phyloP scores from a whole-genome alignment of 2,329 filamentous ascomycete species.

The Simplicillium sp. region DNA sequence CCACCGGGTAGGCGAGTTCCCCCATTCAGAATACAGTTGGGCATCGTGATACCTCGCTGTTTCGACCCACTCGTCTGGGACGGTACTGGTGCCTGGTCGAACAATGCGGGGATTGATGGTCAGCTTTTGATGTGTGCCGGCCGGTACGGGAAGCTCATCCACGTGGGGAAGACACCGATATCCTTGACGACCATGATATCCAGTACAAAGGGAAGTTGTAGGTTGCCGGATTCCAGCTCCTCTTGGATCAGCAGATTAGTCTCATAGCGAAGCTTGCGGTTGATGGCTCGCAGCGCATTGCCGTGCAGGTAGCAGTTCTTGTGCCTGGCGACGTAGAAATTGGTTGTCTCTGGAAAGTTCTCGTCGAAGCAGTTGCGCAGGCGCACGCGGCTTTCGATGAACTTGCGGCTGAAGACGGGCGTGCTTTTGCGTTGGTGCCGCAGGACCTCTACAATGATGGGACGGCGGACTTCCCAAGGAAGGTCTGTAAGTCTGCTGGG shows the following conservation, averaged over 20 bases:
- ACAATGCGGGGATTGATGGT: not conserved
- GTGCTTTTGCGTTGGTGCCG: not conserved
- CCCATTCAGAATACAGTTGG: not conserved
- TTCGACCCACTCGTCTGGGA: not conserved
- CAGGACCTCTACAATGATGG: constrained; percentile 2
- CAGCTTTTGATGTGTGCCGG: not conserved
- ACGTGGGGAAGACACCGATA: not conserved
- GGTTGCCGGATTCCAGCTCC: not conserved
- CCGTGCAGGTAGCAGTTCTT: not conserved
- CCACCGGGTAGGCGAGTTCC: not conserved
- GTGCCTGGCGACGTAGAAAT: constrained; percentile 3
- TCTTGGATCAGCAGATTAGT: not conserved
- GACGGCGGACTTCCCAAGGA: constrained; percentile 2
- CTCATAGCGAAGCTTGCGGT: constrained; percentile 1
- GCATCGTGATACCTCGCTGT: not conserved
- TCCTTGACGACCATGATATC: constrained; percentile 3
- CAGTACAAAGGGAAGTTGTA: not conserved
- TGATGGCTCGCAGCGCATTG: constrained; percentile 1
- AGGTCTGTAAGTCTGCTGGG: constrained; percentile 1
- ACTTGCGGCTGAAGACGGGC: not conserved
- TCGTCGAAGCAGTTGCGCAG: constrained; percentile 3
- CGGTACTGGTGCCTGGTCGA: not conserved
- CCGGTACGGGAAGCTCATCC: not conserved
- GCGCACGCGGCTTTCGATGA: not conserved
- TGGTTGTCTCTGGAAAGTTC: not conserved